Evolutionary conservation across 129 eudicot species (phyloP), one percentile per base, ranked within the genome.

Genomic region (Saussurea involucrata): DNA sequence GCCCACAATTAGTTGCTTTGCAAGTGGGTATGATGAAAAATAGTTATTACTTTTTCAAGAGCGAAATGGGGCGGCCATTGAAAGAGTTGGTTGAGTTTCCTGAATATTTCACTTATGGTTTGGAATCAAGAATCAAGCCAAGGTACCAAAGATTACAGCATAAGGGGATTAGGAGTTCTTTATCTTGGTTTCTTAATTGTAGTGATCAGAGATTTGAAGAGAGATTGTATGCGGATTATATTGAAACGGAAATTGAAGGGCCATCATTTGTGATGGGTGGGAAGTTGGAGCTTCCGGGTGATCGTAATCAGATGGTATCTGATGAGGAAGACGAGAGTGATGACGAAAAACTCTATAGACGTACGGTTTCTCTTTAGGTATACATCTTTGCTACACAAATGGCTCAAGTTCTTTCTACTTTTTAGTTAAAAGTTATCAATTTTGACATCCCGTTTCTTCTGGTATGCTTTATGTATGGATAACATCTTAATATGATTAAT

Each of bases 121-220:
- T 89, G 63, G 95, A 89, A 65, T 89, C 95, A 11, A 86, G 95
- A 66, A 89, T 89, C 67, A 87, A 87, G 68, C 91, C 88, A 6
- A 75, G 95, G 75, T 89, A 87, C 68, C 86, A 80, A 27, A 83
- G 86, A 61, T 80, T 89, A 42, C 82, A 85, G 33, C 85, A 82
- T 69, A 89, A 89, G 82, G 95, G 91, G 36, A 87, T 87, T 34
- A 80, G 85, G 77, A 61, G 86, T 72, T 84, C 91, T 1, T 71
- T 89, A 78, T 71, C 89, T 29, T 87, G 89, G 87, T 87, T 89
- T 72, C 87, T 88, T 8, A 86, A 86, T 24, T 84, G 90, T 74
- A 86, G 90, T 69, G 88, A 89, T 64, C 87, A 89, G 82, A 82
- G 95, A 78, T 89, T 89, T 57, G 95, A 89, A 82, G 95, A 89